These are phyloP conservation scores for Candida argentea DNA, from an alignment of 805 yeast species.

Conservation along the genomic window DNA sequence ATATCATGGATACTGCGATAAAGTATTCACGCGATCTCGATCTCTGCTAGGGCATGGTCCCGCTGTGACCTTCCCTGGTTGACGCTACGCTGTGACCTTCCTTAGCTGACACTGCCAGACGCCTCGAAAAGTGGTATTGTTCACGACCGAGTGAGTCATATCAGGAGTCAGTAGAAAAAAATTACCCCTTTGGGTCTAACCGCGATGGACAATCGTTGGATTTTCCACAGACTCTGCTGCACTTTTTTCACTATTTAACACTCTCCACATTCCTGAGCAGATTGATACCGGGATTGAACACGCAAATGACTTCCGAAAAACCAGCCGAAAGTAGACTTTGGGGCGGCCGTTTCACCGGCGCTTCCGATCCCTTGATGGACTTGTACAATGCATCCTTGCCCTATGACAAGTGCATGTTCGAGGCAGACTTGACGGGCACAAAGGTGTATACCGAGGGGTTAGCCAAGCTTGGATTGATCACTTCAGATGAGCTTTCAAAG, in stretches of 20 bases:
- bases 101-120: no score
- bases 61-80: no score
- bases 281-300: neutral
- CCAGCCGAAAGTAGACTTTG: conserved; percentile 72
- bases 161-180: no score
- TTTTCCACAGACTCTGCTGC: neutral
- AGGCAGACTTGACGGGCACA: conserved; percentile 90
- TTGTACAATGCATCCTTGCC: conserved; percentile 94
- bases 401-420: conserved; percentile 90
- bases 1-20: no score
- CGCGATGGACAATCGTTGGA: neutral
- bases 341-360: conserved; percentile 99
- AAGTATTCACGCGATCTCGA: no score
- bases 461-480: conserved; percentile 65
- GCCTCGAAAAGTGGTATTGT: no score
- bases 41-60: no score
- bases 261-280: conserved; percentile 19
- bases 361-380: conserved; percentile 96
- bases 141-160: no score
- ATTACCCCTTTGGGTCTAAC: no score
- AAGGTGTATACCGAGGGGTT: conserved; percentile 86
- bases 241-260: conserved; percentile 2
- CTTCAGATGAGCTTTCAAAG: conserved; percentile 59
- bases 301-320: conserved; percentile 6
- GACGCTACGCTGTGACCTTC: no score